Evolutionary conservation across 768 basidiomycete species (phyloP), one percentile per base, ranked within the genome.

Genomic region (Rhizopogon salebrosus): DNA sequence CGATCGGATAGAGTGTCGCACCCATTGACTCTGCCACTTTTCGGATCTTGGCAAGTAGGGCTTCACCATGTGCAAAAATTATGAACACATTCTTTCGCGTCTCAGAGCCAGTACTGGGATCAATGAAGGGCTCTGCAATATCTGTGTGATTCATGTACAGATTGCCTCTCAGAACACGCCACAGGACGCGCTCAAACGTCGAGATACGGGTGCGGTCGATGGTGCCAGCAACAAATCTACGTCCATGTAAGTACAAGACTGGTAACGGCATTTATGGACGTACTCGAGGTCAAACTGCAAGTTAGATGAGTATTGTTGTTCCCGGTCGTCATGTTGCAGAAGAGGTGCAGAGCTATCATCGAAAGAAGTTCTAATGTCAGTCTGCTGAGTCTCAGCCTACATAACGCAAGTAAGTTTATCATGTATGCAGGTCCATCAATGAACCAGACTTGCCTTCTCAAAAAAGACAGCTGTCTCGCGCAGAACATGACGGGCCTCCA

Each of bases 21-120:
- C 97, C 95, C 89, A 98, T 98, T n/a, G 93, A 95, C 71, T 98
- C 95, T 24, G 95, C 89, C 50, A 99, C 90, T 70, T 94, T 98
- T 66, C 95, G 90, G 64, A 99, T 98, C 79, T 98, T 99, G 57
- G 91, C 80, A 26, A 99, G 83, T 20, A 98, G 76, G 18, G 88
- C 85, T 36, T 91, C 86, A 16, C 97, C 97, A 60, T 99, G 95
- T 0, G 97, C 97, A 62, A 99, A 99, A 65, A 99, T 98, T 73
- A 99, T 95, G 75, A 99, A 99, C 37, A 98, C 97, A 62, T 98
- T 94, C 80, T 98, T 99, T 75, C 89, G 83, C 20, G 89, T 89
- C 73, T 95, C 90, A 18, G 72, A 75, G 34, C 87, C 88, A 0
- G 90, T 90, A 20, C 76, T 78, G 13, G 94, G 89, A 65, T 98